phyloP scores from a whole-genome alignment of 164 flowering plant genomes.

The Liriodendron chinense region DNA sequence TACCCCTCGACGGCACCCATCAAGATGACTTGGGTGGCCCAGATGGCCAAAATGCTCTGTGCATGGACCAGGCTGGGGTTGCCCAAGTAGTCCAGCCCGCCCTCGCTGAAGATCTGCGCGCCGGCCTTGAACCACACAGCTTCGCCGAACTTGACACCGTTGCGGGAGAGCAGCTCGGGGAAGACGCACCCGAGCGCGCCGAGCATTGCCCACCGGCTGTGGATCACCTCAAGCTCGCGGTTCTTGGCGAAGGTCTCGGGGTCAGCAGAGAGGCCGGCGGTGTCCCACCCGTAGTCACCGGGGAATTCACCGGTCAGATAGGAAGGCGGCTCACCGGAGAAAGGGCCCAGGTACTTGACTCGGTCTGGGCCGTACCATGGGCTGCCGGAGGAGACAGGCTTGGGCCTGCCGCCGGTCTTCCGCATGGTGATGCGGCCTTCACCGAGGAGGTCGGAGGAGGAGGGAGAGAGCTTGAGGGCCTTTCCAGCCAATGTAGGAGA shows the following conservation, averaged over 20 bases:
- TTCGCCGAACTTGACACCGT: constrained; percentile 20
- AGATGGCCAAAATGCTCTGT: constrained; percentile 19
- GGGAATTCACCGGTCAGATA: constrained; percentile 15
- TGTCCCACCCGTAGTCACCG: constrained; percentile 19
- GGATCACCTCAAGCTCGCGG: constrained; percentile 21
- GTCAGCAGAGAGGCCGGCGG: constrained; percentile 21
- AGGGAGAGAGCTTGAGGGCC: constrained; percentile 9
- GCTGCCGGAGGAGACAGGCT: constrained; percentile 14
- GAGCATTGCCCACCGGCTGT: constrained; percentile 17
- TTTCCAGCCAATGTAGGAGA: constrained; percentile 13
- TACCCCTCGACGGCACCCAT: constrained; percentile 22
- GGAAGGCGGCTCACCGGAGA: constrained; percentile 9
- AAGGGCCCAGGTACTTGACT: constrained; percentile 16
- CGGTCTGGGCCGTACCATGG: constrained; percentile 21
- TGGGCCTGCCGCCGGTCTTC: constrained; percentile 10
- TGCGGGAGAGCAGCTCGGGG: constrained; percentile 16
- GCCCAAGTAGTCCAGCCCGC: constrained; percentile 19
- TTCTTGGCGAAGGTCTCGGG: constrained; percentile 22
- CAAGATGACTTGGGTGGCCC: constrained; percentile 17
- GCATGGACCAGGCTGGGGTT: constrained; percentile 20
- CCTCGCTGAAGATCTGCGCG: constrained; percentile 21
- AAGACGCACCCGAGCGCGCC: constrained; percentile 16
- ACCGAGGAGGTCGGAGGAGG: constrained; percentile 10
- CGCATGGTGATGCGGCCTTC: constrained; percentile 18
- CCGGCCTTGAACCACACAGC: constrained; percentile 25